Conservation (phyloP, 2,329 filamentous ascomycete genomes). For the Colletotrichum eremochloae region DNA sequence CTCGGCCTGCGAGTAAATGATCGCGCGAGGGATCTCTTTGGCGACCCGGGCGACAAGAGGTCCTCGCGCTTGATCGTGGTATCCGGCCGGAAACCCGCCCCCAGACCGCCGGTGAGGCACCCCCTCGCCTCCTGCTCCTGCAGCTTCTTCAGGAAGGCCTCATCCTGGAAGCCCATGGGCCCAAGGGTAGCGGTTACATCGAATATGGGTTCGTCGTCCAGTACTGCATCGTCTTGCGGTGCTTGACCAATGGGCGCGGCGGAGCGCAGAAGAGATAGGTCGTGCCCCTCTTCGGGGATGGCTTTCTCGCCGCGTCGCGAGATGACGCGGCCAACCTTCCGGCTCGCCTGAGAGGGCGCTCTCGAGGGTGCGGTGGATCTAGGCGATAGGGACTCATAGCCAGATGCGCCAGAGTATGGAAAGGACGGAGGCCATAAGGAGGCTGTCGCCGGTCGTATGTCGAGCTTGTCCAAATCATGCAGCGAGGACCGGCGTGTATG, state of each 20-base stretch:
- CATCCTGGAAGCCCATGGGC: constrained; percentile 58
- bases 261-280: constrained; percentile 57
- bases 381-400: constrained; percentile 45
- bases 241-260: constrained; percentile 57
- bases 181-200: constrained; percentile 63
- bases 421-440: constrained; percentile 49
- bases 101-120: constrained; percentile 69
- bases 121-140: constrained; percentile 68
- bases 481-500: constrained; percentile 46
- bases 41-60: constrained; percentile 57
- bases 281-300: constrained; percentile 58
- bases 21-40: constrained; percentile 54
- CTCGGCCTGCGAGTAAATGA: constrained; percentile 56
- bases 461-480: constrained; percentile 16
- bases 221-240: constrained; percentile 50
- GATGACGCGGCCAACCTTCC: constrained; percentile 46
- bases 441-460: constrained; percentile 21
- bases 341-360: constrained; percentile 45
- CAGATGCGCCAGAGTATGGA: constrained; percentile 45
- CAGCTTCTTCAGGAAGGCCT: constrained; percentile 59
- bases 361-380: constrained; percentile 43
- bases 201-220: constrained; percentile 52
- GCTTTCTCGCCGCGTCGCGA: constrained; percentile 46
- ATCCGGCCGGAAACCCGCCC: constrained; percentile 64
- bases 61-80: constrained; percentile 63